Evolutionary conservation across 345 rosid species (phyloP).

Genomic region (Leavenworthia alabamica): DNA sequence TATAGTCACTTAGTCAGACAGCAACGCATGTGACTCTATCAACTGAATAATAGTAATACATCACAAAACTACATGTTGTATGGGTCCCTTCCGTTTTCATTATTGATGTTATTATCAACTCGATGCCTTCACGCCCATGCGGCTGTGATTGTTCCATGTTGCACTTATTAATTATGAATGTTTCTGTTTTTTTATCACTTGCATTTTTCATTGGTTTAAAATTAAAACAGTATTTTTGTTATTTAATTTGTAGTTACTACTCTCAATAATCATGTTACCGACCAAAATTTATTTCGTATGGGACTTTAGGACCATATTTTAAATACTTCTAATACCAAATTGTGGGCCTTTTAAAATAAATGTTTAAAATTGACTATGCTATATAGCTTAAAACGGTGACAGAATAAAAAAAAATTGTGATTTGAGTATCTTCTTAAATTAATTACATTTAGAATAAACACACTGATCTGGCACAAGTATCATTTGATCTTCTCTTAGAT

Average conservation of each 20-base stretch:
- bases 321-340: not conserved
- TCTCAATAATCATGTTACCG: not conserved
- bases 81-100: not conserved
- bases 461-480: not conserved
- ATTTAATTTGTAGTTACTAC: not conserved
- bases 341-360: not conserved
- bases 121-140: conserved; percentile 12
- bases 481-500: not conserved
- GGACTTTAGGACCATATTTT: not conserved
- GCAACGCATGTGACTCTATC: conserved; percentile 20
- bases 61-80: conserved; percentile 1
- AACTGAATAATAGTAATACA: not conserved
- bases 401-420: not conserved
- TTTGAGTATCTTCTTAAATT: not conserved
- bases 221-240: not conserved
- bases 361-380: not conserved
- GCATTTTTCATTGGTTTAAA: not conserved
- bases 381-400: not conserved
- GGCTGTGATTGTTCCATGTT: conserved; percentile 5
- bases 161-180: not conserved
- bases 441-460: not conserved
- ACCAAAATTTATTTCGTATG: not conserved
- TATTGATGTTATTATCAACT: not conserved
- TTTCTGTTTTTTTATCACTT: not conserved
- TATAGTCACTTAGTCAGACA: conserved; percentile 5